These are phyloP conservation scores for Prototheca cutis DNA, from an alignment of 163 green algal genomes.

Conservation along the genomic window DNA sequence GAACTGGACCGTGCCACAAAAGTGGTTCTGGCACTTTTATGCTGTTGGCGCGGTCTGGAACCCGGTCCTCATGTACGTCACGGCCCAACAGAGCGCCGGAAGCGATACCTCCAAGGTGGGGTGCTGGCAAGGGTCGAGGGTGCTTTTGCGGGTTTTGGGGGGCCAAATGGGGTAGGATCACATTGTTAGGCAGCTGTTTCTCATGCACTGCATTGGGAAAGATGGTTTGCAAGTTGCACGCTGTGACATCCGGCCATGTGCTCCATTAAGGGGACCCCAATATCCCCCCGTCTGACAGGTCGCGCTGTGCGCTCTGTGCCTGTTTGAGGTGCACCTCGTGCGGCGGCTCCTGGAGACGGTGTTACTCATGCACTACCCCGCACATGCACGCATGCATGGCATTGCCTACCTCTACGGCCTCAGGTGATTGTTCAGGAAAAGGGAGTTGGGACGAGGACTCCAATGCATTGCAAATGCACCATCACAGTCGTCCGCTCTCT, in stretches of 20 bases:
- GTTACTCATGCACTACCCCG: conserved; percentile 56
- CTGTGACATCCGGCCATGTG: too few relatives aligned
- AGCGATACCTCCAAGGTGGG: not conserved
- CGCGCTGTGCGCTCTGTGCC: conserved; percentile 24
- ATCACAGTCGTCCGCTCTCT: too few relatives aligned
- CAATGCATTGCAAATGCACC: too few relatives aligned
- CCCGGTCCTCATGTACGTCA: not conserved
- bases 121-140: too few relatives aligned
- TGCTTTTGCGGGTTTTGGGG: too few relatives aligned
- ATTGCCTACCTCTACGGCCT: conserved; percentile 76
- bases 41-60: conserved; percentile 50
- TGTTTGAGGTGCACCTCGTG: conserved; percentile 60
- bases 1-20: conserved; percentile 57
- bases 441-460: too few relatives aligned
- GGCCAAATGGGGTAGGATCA: too few relatives aligned
- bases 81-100: not conserved
- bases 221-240: too few relatives aligned
- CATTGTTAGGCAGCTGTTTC: too few relatives aligned
- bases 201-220: too few relatives aligned
- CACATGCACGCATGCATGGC: conserved; percentile 58
- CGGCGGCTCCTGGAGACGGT: conserved; percentile 53
- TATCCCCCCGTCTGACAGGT: not conserved
- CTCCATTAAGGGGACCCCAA: too few relatives aligned
- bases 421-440: too few relatives aligned
- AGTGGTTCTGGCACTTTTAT: conserved; percentile 78